Evolutionary conservation across 306 rosid genomes (phyloP), one percentile per base, ranked within the genome.

Genomic region (Cicer arietinum): DNA sequence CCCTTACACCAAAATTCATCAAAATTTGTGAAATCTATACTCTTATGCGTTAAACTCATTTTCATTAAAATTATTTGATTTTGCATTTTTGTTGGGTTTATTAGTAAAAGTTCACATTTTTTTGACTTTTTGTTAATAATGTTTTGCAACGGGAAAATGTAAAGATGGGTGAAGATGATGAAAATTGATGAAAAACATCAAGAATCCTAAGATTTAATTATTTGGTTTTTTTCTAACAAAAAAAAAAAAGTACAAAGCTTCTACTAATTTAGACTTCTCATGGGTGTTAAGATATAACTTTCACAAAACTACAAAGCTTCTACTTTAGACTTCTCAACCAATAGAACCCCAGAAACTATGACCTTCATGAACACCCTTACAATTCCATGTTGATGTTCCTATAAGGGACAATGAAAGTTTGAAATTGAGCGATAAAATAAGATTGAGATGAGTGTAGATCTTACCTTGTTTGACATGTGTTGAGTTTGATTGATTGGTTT

Each of bases 271-370:
- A 7, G 91, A 66, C 83, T 89, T 88, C 60, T 88, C 90, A 25
- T n/a, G 35, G 35, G 35, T 71, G 88, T n/a, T n/a, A n/a, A n/a
- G n/a, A n/a, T n/a, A n/a, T n/a, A n/a, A n/a, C n/a, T n/a, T 30
- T 5, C 35, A 30, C 0, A 61, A 91, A 91, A 69, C 98, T 85
- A 35, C 30, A 40, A 77, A 79, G 70, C 53, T 80, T 91, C 92
- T 2, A 90, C 75, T 47, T 93, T 97, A 7, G 91, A 66, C 83
- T 89, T 93, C 86, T 93, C 97, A 46, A 91, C 96, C 73, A 93
- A 73, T 70, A 86, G 90, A 76, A 76, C 62, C 45, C 78, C 82
- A 4, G 78, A 76, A 37, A 79, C 84, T 6, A 84, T 13, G 71
- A 93, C 97, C 80, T 74, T 91, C 77, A 89, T 93, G 10, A 86